Conservation (phyloP, 2,329 filamentous ascomycete species). For the Exophiala sp. region DNA sequence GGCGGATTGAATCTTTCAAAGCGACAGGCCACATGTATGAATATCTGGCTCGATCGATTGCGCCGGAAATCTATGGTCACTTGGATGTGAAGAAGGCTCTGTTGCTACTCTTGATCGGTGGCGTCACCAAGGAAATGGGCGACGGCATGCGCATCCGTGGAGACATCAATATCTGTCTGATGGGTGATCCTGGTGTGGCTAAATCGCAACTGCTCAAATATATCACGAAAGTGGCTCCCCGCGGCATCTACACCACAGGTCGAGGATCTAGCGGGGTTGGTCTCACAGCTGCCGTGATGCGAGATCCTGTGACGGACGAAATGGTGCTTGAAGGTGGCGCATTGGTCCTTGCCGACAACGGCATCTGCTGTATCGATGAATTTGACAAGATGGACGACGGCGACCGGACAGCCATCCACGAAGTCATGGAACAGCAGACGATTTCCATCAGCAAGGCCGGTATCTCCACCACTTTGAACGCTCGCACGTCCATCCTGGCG, state of each 20-base stretch:
- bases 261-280: slow-evolving; percentile 76
- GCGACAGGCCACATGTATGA: slow-evolving; percentile 91
- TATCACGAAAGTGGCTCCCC: slow-evolving; percentile 94
- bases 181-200: slow-evolving; percentile 99
- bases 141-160: slow-evolving; percentile 99
- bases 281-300: slow-evolving; percentile 73
- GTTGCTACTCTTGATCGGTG: slow-evolving; percentile 88
- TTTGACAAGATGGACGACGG: slow-evolving; percentile 81
- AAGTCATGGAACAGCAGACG: slow-evolving; percentile 85
- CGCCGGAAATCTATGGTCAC: slow-evolving; percentile 94
- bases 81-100: slow-evolving; percentile 97
- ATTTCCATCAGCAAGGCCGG: slow-evolving; percentile 84
- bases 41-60: slow-evolving; percentile 89
- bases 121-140: slow-evolving; percentile 92
- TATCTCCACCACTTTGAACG: slow-evolving; percentile 94
- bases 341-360: slow-evolving; percentile 71
- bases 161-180: slow-evolving; percentile 96
- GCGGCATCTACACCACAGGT: slow-evolving; percentile 78
- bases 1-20: slow-evolving; percentile 77
- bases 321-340: slow-evolving; percentile 75
- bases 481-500: slow-evolving; percentile 88
- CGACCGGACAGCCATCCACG: slow-evolving; percentile 73
- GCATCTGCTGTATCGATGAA: slow-evolving; percentile 78
- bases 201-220: slow-evolving; percentile 98
- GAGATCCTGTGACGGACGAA: slow-evolving; percentile 72